Percentiles rank a stretch among this genome's conserved stretches.
Evolutionary conservation across 257 asterid species (phyloP).

Genomic region (Thymus mandschuricus): DNA sequence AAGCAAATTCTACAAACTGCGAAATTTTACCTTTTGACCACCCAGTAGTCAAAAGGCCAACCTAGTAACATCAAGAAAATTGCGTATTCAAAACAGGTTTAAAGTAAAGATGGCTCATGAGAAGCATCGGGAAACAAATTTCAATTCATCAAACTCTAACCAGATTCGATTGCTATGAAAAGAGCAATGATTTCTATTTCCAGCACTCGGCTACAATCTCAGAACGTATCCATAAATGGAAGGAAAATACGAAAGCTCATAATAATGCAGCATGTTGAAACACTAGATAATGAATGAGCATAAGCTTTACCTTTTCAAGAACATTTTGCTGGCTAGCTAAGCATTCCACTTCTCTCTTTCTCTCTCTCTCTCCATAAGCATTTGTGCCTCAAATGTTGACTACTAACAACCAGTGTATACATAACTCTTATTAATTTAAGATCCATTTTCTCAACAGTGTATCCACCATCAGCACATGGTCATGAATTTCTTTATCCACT

Average conservation of each 20-base stretch:
- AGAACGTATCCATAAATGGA: slow-evolving; percentile 3
- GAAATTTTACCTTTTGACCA: neutral
- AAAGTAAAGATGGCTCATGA: neutral
- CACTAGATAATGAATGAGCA: slow-evolving; percentile 18
- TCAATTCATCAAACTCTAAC: no score
- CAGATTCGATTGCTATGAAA: neutral
- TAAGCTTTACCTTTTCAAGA: slow-evolving; percentile 8
- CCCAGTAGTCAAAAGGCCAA: slow-evolving; percentile 1
- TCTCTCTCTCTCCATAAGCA: slow-evolving; percentile 21
- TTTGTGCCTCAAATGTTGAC: slow-evolving; percentile 18
- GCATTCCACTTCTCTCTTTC: slow-evolving; percentile 35
- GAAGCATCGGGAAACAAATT: neutral
- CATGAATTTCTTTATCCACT: slow-evolving; percentile 39
- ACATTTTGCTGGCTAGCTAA: slow-evolving; percentile 24
- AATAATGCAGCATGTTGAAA: neutral
- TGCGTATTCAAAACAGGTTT: slow-evolving; percentile 4
- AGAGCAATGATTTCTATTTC: neutral
- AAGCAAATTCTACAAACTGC: slow-evolving; percentile 18
- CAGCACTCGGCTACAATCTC: slow-evolving; percentile 9
- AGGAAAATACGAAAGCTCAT: neutral
- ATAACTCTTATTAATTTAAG: slow-evolving; percentile 25
- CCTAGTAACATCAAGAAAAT: slow-evolving; percentile 32
- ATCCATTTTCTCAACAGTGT: slow-evolving; percentile 22
- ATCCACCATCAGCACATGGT: slow-evolving; percentile 30
- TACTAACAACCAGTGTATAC: slow-evolving; percentile 7